These are phyloP conservation scores for Trematosphaeria pertusa DNA, from an alignment of 2,329 filamentous ascomycete species.

Conservation along the genomic window DNA sequence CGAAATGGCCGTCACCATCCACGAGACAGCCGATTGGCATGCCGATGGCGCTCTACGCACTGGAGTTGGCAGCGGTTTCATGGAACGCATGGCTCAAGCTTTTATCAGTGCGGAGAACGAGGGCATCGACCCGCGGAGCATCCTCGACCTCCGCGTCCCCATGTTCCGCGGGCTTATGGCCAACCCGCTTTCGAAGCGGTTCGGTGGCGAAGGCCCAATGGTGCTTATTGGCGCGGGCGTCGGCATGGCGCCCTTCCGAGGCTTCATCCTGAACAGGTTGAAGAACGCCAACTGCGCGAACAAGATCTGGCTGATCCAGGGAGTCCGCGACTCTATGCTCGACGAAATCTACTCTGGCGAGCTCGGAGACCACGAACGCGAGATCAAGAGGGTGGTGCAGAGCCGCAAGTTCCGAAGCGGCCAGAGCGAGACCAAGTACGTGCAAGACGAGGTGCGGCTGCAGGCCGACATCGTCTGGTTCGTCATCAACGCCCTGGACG, in stretches of 20 bases:
- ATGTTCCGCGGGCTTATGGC: slow-evolving; percentile 99
- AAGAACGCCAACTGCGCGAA: slow-evolving; percentile 96
- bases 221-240: slow-evolving; percentile 95
- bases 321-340: slow-evolving; percentile 88
- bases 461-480: slow-evolving; percentile 99
- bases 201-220: slow-evolving; percentile 95
- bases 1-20: slow-evolving; percentile 96
- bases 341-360: slow-evolving; percentile 98
- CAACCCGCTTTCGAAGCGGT: slow-evolving; percentile 91
- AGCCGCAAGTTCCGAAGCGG: slow-evolving; percentile 52
- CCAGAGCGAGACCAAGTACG: slow-evolving; percentile 78
- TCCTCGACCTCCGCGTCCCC: slow-evolving; percentile 76
- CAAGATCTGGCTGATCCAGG: slow-evolving; percentile 97
- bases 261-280: slow-evolving; percentile 92
- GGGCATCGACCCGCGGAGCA: slow-evolving; percentile 53
- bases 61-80: slow-evolving; percentile 90
- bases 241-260: slow-evolving; percentile 95
- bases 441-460: slow-evolving; percentile 90
- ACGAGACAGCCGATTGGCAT: slow-evolving; percentile 83
- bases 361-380: slow-evolving; percentile 84
- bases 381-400: slow-evolving; percentile 61
- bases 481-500: slow-evolving; percentile 95
- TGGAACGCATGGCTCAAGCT: slow-evolving; percentile 81
- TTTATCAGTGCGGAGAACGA: slow-evolving; percentile 72
- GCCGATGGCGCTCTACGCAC: slow-evolving; percentile 67